These are phyloP conservation scores for Dunaliella primolecta DNA, from an alignment of 139 green algal genomes.

Conservation along the genomic window DNA sequence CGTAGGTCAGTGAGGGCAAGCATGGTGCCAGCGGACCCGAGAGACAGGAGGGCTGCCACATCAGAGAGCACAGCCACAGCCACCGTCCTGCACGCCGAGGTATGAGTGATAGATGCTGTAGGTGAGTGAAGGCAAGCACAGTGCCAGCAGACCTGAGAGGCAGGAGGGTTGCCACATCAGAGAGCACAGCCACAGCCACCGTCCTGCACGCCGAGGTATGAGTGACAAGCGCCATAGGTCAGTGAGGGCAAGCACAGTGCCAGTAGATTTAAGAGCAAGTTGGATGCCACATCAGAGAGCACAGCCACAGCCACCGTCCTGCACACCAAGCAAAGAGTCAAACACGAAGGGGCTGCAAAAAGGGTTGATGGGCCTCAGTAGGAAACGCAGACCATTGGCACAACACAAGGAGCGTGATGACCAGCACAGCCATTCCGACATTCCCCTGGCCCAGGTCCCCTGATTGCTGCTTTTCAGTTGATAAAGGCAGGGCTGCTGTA, in stretches of 20 bases:
- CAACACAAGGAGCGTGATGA: too few species aligned
- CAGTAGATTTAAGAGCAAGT: background rate
- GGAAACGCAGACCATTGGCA: too few species aligned
- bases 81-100: background rate
- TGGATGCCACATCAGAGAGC: background rate
- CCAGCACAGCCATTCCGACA: too few species aligned
- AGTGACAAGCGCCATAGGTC: background rate
- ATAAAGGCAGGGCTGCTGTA: too few species aligned
- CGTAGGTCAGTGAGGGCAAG: background rate
- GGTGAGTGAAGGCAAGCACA: background rate
- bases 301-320: background rate
- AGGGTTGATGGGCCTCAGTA: too few species aligned
- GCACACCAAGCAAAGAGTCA: background rate
- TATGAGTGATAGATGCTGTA: background rate
- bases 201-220: background rate
- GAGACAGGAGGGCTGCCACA: background rate
- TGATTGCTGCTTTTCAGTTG: too few species aligned
- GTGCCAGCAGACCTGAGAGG: background rate
- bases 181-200: background rate
- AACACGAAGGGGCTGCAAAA: too few species aligned
- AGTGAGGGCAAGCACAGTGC: background rate
- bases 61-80: background rate
- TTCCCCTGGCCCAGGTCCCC: too few species aligned
- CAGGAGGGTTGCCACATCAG: background rate
- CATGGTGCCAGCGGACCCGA: background rate